These are phyloP conservation scores for Hansenula sp. DNA, from an alignment of 1,139 yeast genomes.

Conservation along the genomic window DNA sequence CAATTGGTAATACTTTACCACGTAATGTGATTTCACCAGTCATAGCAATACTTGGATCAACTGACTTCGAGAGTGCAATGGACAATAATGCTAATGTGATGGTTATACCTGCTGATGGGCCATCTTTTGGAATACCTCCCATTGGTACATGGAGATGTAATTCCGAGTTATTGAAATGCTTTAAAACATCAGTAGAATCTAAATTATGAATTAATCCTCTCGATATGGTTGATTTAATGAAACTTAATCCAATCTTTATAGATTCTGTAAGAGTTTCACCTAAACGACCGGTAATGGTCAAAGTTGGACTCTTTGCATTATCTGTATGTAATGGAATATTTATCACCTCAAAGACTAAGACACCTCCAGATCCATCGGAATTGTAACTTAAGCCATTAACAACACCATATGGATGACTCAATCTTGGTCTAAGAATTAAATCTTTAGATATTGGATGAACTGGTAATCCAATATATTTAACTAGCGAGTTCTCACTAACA, in stretches of 20 bases:
- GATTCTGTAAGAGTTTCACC: slow-evolving; percentile 84
- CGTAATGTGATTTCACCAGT: slow-evolving; percentile 90
- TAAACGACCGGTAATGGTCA: slow-evolving; percentile 74
- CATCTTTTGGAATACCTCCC: slow-evolving; percentile 87
- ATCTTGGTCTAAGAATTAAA: slow-evolving; percentile 23
- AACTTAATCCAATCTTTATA: slow-evolving; percentile 73
- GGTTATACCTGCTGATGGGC: slow-evolving; percentile 92
- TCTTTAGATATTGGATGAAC: slow-evolving; percentile 31
- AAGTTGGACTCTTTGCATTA: slow-evolving; percentile 22
- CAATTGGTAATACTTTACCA: slow-evolving; percentile 84
- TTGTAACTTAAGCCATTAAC: slow-evolving; percentile 92
- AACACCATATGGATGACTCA: slow-evolving; percentile 55
- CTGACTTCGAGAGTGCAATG: slow-evolving; percentile 61
- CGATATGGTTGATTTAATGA: slow-evolving; percentile 60
- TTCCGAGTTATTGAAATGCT: slow-evolving; percentile 49
- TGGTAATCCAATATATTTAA: slow-evolving; percentile 53
- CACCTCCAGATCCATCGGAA: slow-evolving; percentile 85
- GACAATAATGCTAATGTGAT: slow-evolving; percentile 82
- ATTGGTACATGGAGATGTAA: slow-evolving; percentile 86
- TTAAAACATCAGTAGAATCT: slow-evolving; percentile 28
- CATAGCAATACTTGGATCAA: slow-evolving; percentile 75
- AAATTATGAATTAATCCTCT: slow-evolving; percentile 25
- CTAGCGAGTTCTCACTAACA: slow-evolving; percentile 41
- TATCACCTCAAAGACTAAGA: slow-evolving; percentile 75
- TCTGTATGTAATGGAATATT: slow-evolving; percentile 42